phyloP scores from a whole-genome alignment of 805 yeast genomes.

The Grigorovia humatica region DNA sequence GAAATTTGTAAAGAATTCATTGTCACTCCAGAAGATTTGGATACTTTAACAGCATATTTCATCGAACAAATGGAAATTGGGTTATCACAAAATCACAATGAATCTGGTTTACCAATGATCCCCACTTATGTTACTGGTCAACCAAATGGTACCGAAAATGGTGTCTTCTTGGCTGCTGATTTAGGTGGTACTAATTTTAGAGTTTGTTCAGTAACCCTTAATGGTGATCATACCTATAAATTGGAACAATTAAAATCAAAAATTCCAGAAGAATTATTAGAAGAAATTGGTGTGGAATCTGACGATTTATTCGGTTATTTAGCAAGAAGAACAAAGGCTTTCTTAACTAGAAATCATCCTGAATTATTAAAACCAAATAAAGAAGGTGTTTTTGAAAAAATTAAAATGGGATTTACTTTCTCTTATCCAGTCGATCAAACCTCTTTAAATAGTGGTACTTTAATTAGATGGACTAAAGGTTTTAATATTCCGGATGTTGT shows the following conservation, averaged over 20 bases:
- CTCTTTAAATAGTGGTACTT: slow-evolving; percentile 64
- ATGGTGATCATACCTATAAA: slow-evolving; percentile 70
- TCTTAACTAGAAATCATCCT: slow-evolving; percentile 57
- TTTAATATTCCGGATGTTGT: slow-evolving; percentile 78
- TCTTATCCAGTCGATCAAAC: slow-evolving; percentile 88
- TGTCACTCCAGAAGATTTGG: slow-evolving; percentile 16
- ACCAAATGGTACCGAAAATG: slow-evolving; percentile 80
- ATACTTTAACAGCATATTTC: slow-evolving; percentile 39
- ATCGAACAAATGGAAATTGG: slow-evolving; percentile 54
- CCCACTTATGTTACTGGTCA: slow-evolving; percentile 80
- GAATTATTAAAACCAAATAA: slow-evolving; percentile 30
- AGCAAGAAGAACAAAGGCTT: slow-evolving; percentile 58
- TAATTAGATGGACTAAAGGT: slow-evolving; percentile 96
- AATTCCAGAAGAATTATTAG: slow-evolving; percentile 70
- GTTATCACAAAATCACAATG: slow-evolving; percentile 28
- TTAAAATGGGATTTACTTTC: slow-evolving; percentile 87
- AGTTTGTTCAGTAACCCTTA: slow-evolving; percentile 75
- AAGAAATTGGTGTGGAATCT: slow-evolving; percentile 40
- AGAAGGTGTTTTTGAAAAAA: slow-evolving; percentile 9
- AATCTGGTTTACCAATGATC: slow-evolving; percentile 71
- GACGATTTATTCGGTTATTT: slow-evolving; percentile 64
- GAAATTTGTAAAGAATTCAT: slow-evolving; percentile 21
- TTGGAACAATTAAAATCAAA: slow-evolving; percentile 67
- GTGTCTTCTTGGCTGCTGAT: slow-evolving; percentile 81
- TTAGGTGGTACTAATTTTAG: slow-evolving; percentile 95